Evolutionary conservation across 2,329 filamentous ascomycete genomes (phyloP), one percentile per base, ranked within the genome.

Genomic region (Bimuria novae-zelandiae): DNA sequence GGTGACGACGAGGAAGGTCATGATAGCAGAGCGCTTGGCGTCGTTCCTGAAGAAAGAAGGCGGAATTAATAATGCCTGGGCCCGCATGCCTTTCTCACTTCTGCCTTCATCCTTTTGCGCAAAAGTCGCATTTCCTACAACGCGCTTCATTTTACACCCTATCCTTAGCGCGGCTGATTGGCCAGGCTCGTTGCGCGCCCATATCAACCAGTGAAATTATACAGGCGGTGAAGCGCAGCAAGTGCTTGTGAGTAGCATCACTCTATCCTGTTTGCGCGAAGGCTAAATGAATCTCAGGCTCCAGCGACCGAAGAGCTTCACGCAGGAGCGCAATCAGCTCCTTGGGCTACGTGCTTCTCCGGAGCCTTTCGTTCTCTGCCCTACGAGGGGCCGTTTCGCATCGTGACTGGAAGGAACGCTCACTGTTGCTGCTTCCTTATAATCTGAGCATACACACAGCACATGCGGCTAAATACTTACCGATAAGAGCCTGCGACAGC

Each of bases 51-150:
- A 37, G 47, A 48, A 41, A 43, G 30, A 16, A 53, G 46, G 30
- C 53, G 49, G 43, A 52, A 27, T 52, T 54, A 51, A 23, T 33
- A 54, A 52, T 35, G 44, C 36, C 39, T 46, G 33, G 17, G 40
- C 19, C 46, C 33, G 33, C 36, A 1, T n/a, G n/a, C n/a, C n/a
- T n/a, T n/a, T n/a, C n/a, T n/a, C n/a, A 5, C 25, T 27, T 27
- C 25, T 32, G 3, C 23, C 21, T 37, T 23, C 30, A 11, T 30
- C 35, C 29, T 16, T n/a, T n/a, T 33, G 27, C 11, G 17, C 52
- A 19, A 40, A 37, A 14, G 12, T 4, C 27, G 27, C 27, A 40
- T 21, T n/a, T 17, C 27, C 41, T 22, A 45, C 40, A n/a, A 29
- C 19, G 49, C n/a, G 32, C 40, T 19, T 32, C 41, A 29, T 11